Base-by-base conservation (phyloP, 495 filamentous ascomycete genomes). In the Hyaloscypha variabilis region DNA sequence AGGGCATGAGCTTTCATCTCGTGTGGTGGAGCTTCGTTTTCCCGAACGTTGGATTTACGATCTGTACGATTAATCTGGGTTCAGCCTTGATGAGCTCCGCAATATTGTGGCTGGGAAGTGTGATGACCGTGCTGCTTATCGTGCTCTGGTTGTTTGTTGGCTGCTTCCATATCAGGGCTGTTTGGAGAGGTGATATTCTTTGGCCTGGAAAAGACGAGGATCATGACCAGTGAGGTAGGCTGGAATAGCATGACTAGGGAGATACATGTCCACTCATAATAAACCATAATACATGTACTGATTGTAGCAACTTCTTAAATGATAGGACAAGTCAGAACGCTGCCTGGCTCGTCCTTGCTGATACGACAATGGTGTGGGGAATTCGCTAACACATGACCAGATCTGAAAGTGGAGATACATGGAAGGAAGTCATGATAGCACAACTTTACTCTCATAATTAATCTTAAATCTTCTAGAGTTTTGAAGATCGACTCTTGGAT, bases 181-280 rank as follows among this genome's bases (percentile, higher is more conserved):
- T 90, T 13, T 69, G 77, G 55, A 76, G 69, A 29, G 72, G 79
- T 64, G 79, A 88, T 66, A 88, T 90, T 52, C 76, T 89, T 67
- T 87, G 79, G 69, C 85, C 86, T 21, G 87, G 86, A 5, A 88
- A 85, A 66, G 87, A 90, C 63, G 86, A 90, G 68, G 87, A 89
- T 73, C 61, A 63, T 46, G 66, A 67, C 50, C 60, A 64, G 39
- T 58, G 25, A 63, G 30, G 31, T 34, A 34, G 1, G 31, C 8
- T 34, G 31, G 2, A 3, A 34, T 34, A 34, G 2, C 31, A 6
- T 34, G 1, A 34, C 31, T 34, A 8, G 8, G 13, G 31, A 34
- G 31, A 8, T 13, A 34, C 31, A 34, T 34, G 31, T 6, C 31
- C 6, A 34, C 31, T 6, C 31, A 13, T 34, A 34, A 6, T 34